A percentile compares a stretch with the other conserved stretches of the same genome.
These are phyloP conservation scores for Zanthoxylum bungeanum DNA, from an alignment of 345 rosid genomes.

Conservation along the genomic window DNA sequence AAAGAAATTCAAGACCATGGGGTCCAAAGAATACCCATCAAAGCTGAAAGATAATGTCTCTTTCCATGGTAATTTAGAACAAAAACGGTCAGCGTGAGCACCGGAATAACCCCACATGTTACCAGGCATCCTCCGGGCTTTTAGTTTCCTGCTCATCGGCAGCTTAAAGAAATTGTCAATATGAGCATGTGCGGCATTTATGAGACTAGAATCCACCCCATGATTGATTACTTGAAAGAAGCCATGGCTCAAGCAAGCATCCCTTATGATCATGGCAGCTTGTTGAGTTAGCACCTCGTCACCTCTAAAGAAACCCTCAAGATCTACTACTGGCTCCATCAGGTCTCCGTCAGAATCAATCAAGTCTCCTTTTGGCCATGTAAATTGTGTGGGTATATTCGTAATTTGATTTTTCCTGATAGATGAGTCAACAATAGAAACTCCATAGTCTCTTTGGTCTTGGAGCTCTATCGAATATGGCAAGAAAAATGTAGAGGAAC, in stretches of 20 bases:
- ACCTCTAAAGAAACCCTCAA: constrained; percentile 41
- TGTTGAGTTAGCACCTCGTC: constrained; percentile 26
- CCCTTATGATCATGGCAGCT: constrained; percentile 31
- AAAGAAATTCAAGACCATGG: constrained; percentile 33
- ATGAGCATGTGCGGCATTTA: constrained; percentile 26
- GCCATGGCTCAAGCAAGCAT: constrained; percentile 58
- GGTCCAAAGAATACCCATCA: background rate
- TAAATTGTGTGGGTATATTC: constrained; percentile 31
- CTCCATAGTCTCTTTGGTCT: background rate
- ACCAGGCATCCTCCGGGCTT: constrained; percentile 25
- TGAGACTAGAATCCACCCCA: constrained; percentile 40
- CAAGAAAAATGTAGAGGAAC: constrained; percentile 5
- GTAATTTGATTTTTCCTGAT: constrained; percentile 18
- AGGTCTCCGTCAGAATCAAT: constrained; percentile 33
- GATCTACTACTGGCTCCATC: constrained; percentile 41
- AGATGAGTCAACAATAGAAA: constrained; percentile 22
- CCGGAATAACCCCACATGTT: constrained; percentile 40
- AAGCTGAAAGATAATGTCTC: constrained; percentile 49
- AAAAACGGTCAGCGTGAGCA: constrained; percentile 44
- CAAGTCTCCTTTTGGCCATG: constrained; percentile 43
- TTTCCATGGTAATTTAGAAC: constrained; percentile 66
- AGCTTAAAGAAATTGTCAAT: constrained; percentile 37
- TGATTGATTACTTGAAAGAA: constrained; percentile 67
- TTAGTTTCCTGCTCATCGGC: constrained; percentile 26
- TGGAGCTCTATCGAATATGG: constrained; percentile 14